Evolutionary conservation across 2,329 filamentous ascomycete species (phyloP), one percentile per base, ranked within the genome.

Genomic region (Penicillium sp.): DNA sequence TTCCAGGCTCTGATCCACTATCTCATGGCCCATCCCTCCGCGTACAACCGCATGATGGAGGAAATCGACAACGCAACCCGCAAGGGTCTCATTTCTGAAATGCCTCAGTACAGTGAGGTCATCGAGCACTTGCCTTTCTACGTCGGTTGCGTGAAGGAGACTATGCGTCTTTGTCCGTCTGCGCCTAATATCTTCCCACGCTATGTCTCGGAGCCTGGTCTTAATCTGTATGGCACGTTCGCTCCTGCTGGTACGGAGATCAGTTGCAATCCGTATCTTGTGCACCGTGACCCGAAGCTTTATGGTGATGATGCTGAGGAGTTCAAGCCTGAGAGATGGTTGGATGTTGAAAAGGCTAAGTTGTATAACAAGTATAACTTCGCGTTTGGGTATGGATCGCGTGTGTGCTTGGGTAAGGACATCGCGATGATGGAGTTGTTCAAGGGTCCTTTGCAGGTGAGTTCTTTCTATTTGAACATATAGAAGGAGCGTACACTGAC

Each of bases 371-470:
- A 78, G 65, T 79, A 79, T 50, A 77, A 74, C 53, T 75, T 83
- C 64, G 70, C 69, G 0, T 83, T 82, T 53, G 80, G 80, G 0
- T 80, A 80, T 65, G 81, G 81, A 0, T 63, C 77, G 0, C 67
- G 78, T 10, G 69, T 76, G 11, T 82, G 79, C 52, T 59, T 82
- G 41, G 80, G 81, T 0, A 75, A 73, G 54, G 74, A 80, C 41
- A 78, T 83, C 54, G 80, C 79, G 1, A 72, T 77, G 61, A 80
- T 82, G 77, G 80, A 83, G 67, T 59, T 82, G 48, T 81, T 74
- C 63, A 82, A 83, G 69, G 67, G 64, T 6, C 68, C 69, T 9
- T 50, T 71, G 39, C 68, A 68, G 66, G 68, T 70, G 55, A 55
- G 57, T 47, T 52, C 24, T 22, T 41, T 36, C n/a, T 24, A 8